phyloP scores from a whole-genome alignment of 1,284 basidiomycete species.

The Ganoderma sinense region DNA sequence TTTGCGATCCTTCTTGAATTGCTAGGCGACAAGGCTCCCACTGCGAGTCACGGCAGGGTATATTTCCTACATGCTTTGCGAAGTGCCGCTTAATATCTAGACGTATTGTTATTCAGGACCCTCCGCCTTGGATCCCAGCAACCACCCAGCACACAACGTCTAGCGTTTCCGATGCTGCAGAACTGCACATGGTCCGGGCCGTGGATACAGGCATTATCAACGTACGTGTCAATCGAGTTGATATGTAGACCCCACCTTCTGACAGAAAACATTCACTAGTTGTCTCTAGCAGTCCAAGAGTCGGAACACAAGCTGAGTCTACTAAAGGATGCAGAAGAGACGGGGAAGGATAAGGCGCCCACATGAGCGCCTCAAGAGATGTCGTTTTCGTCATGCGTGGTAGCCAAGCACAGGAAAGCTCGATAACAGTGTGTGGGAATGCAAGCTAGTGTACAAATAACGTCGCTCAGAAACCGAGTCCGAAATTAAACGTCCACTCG shows the following conservation, averaged over 20 bases:
- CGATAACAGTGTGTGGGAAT: conserved; percentile 9
- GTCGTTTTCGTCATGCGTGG: background rate
- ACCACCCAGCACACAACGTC: conserved; percentile 68
- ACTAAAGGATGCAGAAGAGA: conserved; percentile 37
- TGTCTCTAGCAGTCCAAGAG: conserved; percentile 82
- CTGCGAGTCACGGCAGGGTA: conserved; percentile 58
- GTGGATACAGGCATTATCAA: conserved; percentile 90
- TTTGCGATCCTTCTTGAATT: conserved; percentile 89
- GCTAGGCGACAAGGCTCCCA: conserved; percentile 71
- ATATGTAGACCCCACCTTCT: background rate
- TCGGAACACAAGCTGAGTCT: conserved; percentile 68
- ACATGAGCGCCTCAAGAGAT: conserved; percentile 8
- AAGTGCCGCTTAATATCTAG: background rate
- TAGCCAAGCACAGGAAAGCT: conserved; percentile 2
- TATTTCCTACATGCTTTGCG: background rate
- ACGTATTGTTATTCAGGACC: conserved; percentile 50
- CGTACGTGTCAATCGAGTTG: conserved; percentile 50
- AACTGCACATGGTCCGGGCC: conserved; percentile 74
- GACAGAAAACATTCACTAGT: conserved; percentile 45
- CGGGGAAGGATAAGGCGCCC: conserved; percentile 42
- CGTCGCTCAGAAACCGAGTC: conserved; percentile 30
- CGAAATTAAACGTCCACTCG: conserved; percentile 77
- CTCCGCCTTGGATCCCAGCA: conserved; percentile 81
- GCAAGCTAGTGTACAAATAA: conserved; percentile 32
- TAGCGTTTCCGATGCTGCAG: conserved; percentile 63